Evolutionary conservation across 1,139 yeast species (phyloP), one percentile per base, ranked within the genome.

Genomic region (Kurtzmaniella natalensis): DNA sequence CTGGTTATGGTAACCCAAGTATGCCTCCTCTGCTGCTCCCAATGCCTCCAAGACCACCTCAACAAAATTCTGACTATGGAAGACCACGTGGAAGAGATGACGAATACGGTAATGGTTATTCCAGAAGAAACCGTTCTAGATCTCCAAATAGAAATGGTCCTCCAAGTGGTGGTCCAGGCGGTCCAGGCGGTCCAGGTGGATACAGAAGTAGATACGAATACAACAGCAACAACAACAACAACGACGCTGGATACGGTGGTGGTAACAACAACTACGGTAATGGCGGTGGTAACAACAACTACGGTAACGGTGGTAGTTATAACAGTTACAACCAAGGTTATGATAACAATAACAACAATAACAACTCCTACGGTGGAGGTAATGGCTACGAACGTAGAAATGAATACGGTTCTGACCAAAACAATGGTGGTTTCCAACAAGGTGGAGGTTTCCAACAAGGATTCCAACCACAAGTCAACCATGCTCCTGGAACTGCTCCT

Each of bases 51-150:
- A 31, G 31, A 25, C 39, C 41, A 11, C 38, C 35, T 4, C 44
- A 42, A 25, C 24, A 37, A 27, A n/a, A 21, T 21, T 41, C 42
- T 33, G 49, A 39, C 37, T 48, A 48, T 35, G 61, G 52, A 30
- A 55, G 59, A 48, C n/a, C n/a, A n/a, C 56, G 63, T 41, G 68
- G 61, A 41, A 69, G 57, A 45, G 70, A 55, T 43, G 59, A 42
- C 33, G 56, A 53, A 17, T 45, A 42, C 28, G 54, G 50, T 21
- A 33, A 20, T 15, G 32, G 32, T 20, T 61, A 62, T 41, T 63
- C 70, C 5, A 65, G 79, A 59, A 68, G 78, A 53, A 64, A 64
- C 43, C 64, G 83, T 55, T 76, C 81, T 4, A 62, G 81, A 50
- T 76, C 83, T 8, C 82, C 81, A 14, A 57, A 53, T 33, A 61